These are phyloP conservation scores for Akanthomyces dipterigenus DNA, from an alignment of 2,329 filamentous ascomycete species.

Conservation along the genomic window DNA sequence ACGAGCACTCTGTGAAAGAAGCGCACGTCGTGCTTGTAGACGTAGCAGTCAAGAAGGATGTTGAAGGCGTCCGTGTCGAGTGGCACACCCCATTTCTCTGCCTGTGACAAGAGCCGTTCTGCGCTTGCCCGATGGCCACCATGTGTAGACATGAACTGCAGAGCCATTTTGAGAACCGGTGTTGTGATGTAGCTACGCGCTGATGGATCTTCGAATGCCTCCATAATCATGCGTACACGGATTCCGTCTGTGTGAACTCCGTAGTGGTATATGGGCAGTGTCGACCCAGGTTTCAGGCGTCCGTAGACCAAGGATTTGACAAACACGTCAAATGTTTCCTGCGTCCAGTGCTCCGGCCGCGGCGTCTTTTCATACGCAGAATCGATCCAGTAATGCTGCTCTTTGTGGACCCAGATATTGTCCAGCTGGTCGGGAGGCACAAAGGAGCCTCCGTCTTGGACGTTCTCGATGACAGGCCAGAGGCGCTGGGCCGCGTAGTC, in stretches of 20 bases:
- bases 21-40: conserved; percentile 30
- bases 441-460: conserved; percentile 18
- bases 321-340: conserved; percentile 34
- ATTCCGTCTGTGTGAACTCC: conserved; percentile 31
- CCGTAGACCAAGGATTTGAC: conserved; percentile 34
- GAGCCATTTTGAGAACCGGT: conserved; percentile 36
- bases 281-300: conserved; percentile 26
- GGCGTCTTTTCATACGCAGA: conserved; percentile 33
- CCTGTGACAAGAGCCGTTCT: conserved; percentile 30
- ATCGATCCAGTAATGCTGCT: conserved; percentile 24
- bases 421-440: conserved; percentile 17
- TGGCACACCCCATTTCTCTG: conserved; percentile 30
- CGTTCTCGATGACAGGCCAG: conserved; percentile 27
- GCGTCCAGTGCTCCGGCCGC: conserved; percentile 35
- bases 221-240: conserved; percentile 31
- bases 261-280: conserved; percentile 27
- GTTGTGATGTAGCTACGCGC: conserved; percentile 30
- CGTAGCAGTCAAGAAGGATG: conserved; percentile 36
- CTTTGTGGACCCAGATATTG: conserved; percentile 30
- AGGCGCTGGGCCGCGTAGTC: conserved; percentile 30
- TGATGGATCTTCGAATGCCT: conserved; percentile 31
- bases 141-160: conserved; percentile 33
- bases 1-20: conserved; percentile 35
- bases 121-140: conserved; percentile 29
- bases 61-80: conserved; percentile 43